Evolutionary conservation across 1,284 basidiomycete genomes (phyloP).

Genomic region (Phellopilus nigrolimitatus): DNA sequence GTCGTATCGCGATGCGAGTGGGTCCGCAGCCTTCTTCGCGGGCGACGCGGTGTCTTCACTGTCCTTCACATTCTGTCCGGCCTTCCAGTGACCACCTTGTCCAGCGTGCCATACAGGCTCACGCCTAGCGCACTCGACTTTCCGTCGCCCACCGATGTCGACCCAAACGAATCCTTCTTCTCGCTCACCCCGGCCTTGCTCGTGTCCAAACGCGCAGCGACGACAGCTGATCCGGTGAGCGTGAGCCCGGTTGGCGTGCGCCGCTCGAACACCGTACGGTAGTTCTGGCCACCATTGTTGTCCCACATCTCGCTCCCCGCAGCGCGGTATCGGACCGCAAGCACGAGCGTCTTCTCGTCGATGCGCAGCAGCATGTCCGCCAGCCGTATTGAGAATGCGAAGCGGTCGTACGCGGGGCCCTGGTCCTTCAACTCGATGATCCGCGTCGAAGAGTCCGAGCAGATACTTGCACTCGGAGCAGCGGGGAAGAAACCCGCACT

Average conservation of each 20-base stretch:
- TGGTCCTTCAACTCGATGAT: background rate
- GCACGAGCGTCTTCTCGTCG: constrained; percentile 81
- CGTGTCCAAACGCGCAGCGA: background rate
- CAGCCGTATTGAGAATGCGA: constrained; percentile 63
- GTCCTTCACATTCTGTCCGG: background rate
- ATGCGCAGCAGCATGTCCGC: constrained; percentile 63
- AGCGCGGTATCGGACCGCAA: constrained; percentile 78
- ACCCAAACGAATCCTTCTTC: background rate
- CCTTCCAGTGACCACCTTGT: background rate
- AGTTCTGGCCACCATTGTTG: constrained; percentile 82
- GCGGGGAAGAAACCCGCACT: too few relatives aligned
- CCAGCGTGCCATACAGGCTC: background rate
- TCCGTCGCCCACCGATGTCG: background rate
- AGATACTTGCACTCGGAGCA: too few relatives aligned
- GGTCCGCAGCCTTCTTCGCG: constrained; percentile 30
- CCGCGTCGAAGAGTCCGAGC: too few relatives aligned
- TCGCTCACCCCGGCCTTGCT: background rate
- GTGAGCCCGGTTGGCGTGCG: constrained; percentile 1
- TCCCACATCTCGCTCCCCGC: constrained; percentile 84
- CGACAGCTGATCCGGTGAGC: constrained; percentile 12
- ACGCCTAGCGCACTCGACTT: background rate
- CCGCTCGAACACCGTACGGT: constrained; percentile 56
- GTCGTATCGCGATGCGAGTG: constrained; percentile 51
- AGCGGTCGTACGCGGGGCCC: constrained; percentile 32
- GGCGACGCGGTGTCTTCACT: constrained; percentile 17